Base-by-base conservation (phyloP, 2,329 filamentous ascomycete species). In the Exophiala viscosa region DNA sequence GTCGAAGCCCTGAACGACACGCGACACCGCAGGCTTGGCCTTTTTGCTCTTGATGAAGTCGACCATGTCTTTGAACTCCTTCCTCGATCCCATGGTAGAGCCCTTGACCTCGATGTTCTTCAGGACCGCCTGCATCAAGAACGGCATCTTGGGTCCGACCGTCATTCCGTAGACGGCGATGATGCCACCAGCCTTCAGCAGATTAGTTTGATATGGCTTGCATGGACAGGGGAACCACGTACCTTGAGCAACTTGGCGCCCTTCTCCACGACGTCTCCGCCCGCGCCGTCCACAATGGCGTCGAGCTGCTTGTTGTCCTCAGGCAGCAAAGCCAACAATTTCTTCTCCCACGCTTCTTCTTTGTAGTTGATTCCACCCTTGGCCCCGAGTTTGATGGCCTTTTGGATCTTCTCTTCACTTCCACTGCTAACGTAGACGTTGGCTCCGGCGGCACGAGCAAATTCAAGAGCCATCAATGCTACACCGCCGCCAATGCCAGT, bases 401-500 rank as follows among this genome's bases (percentile, higher is more conserved):
- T 84, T 43, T 81, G 77, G 54, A 97, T 81, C 78, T 96, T 96
- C 62, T 80, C 83, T 59, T 82, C 70, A 58, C 83, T 85, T 7
- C 88, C 84, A 50, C 85, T 89, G 1, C 86, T 92, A 50, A 96
- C 90, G 66, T 79, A 95, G n/a, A 92, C 86, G 67, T 85, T 83
- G 63, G 85, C 82, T 34, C 90, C 88, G 60, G 83, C 73, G 8
- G 82, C 89, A 10, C 85, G 83, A 9, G 83, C 90, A 70, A 95
- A 95, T 68, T 89, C 79, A 62, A 96, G 73, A 5, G 81, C 86
- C 75, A 88, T 85, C 50, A 96, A 74, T 32, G 92, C 92, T 1
- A 96, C 92, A 39, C 92, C 92, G 33, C 92, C 92, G 0, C 92
- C 92, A 69, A 97, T 95, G 0, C 92, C 92, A 3, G 92, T 96